phyloP scores from a whole-genome alignment of 306 rosid species.

The Inga leiocalycina region DNA sequence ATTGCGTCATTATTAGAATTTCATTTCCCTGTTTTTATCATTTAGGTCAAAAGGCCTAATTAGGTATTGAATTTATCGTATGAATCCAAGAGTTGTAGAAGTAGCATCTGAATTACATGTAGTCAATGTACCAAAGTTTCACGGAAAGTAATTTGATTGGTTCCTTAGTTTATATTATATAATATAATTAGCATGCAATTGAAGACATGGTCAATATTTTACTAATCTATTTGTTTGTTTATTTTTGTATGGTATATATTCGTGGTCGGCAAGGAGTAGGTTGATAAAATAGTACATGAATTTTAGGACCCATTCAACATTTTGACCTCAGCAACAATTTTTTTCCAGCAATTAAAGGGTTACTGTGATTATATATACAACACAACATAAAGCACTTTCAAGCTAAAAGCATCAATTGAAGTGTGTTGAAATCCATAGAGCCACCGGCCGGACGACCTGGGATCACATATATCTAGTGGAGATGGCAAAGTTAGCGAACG shows the following conservation, averaged over 20 bases:
- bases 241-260: not conserved
- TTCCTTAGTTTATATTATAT: not conserved
- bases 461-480: slow-evolving; percentile 2
- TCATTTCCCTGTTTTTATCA: too few relatives aligned
- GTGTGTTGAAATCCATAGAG: not conserved
- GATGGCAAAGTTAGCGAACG: slow-evolving; percentile 35
- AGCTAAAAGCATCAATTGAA: not conserved
- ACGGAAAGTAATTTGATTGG: not conserved
- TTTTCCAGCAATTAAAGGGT: not conserved
- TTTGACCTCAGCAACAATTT: not conserved
- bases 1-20: too few relatives aligned
- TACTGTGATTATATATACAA: slow-evolving; percentile 7
- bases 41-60: not conserved
- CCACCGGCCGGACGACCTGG: slow-evolving; percentile 33
- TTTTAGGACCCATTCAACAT: slow-evolving; percentile 5
- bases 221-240: not conserved
- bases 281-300: not conserved
- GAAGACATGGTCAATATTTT: not conserved
- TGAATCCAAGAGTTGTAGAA: not conserved
- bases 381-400: not conserved
- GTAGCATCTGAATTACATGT: not conserved
- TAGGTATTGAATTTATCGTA: too few relatives aligned
- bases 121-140: not conserved
- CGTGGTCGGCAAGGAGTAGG: not conserved
- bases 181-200: not conserved